These are phyloP conservation scores for Flaveria linearis DNA, from an alignment of 129 eudicot species.

Conservation along the genomic window DNA sequence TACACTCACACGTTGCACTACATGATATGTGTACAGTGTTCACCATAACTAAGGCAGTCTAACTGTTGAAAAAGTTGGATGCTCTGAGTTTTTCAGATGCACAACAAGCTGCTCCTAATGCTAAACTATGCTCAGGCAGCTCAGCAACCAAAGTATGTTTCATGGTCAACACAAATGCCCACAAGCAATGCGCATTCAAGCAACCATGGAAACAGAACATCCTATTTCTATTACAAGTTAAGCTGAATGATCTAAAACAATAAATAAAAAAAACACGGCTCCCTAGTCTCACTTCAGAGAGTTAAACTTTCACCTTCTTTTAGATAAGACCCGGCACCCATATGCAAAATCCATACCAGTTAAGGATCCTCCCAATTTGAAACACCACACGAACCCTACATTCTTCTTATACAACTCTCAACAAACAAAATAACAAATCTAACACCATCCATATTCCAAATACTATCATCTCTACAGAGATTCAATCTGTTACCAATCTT, in stretches of 20 bases:
- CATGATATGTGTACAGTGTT: neutral
- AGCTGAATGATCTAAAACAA: neutral
- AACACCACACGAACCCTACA: slow-evolving; percentile 15
- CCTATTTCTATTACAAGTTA: neutral
- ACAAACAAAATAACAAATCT: slow-evolving; percentile 3
- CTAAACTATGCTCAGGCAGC: neutral
- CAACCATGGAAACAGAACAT: neutral
- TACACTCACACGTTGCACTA: neutral
- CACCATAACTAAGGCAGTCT: neutral
- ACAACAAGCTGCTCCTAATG: neutral
- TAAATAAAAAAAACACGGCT: neutral
- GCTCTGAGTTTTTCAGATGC: neutral
- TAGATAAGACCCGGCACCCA: neutral
- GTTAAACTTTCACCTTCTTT: neutral
- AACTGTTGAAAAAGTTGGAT: neutral
- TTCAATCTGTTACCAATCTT: slow-evolving; percentile 3
- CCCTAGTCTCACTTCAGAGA: slow-evolving; percentile 1
- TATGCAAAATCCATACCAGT: neutral
- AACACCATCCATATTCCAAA: neutral
- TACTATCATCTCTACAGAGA: neutral
- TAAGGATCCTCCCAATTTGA: neutral
- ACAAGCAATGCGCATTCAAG: neutral
- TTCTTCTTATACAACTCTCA: slow-evolving; percentile 11
- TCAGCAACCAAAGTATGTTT: neutral
- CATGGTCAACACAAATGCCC: neutral